phyloP scores from a whole-genome alignment of 1,284 basidiomycete species.

The Sanghuangporus weigelae region DNA sequence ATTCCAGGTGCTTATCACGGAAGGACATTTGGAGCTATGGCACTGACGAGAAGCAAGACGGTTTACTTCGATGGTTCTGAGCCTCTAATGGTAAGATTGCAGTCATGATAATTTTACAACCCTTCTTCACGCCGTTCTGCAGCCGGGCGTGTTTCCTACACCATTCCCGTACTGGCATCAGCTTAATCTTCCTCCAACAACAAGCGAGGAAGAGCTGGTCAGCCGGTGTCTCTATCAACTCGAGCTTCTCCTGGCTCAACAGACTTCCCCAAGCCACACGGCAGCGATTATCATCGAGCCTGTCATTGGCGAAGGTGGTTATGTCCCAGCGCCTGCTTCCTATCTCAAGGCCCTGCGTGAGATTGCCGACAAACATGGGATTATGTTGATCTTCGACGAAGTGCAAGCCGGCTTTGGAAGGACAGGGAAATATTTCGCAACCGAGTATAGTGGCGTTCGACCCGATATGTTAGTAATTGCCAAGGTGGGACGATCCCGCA shows the following conservation, averaged over 20 bases:
- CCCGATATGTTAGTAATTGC: slow-evolving; percentile 90
- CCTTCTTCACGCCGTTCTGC: slow-evolving; percentile 10
- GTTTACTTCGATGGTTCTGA: slow-evolving; percentile 77
- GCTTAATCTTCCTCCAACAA: slow-evolving; percentile 57
- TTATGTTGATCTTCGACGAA: slow-evolving; percentile 82
- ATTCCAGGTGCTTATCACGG: slow-evolving; percentile 75
- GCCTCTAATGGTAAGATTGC: slow-evolving; percentile 68
- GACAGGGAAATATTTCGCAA: slow-evolving; percentile 82
- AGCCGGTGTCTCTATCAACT: slow-evolving; percentile 76
- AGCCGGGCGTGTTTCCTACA: slow-evolving; percentile 81
- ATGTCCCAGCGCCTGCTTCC: slow-evolving; percentile 81
- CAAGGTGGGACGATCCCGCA: slow-evolving; percentile 46
- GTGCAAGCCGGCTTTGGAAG: slow-evolving; percentile 90
- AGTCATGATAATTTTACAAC: neutral
- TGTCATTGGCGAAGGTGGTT: slow-evolving; percentile 91
- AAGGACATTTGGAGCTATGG: slow-evolving; percentile 84
- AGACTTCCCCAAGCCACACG: slow-evolving; percentile 80
- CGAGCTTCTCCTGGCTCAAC: slow-evolving; percentile 78
- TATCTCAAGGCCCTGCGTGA: slow-evolving; percentile 79
- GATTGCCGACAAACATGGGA: slow-evolving; percentile 84
- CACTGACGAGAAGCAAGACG: slow-evolving; percentile 87
- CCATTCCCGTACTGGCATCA: slow-evolving; percentile 96
- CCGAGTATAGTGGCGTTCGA: slow-evolving; percentile 74
- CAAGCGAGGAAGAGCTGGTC: slow-evolving; percentile 63
- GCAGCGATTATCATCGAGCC: slow-evolving; percentile 92